These are phyloP conservation scores for Leishmania martiniquensis DNA, from an alignment of 208 protist species.

Conservation along the genomic window DNA sequence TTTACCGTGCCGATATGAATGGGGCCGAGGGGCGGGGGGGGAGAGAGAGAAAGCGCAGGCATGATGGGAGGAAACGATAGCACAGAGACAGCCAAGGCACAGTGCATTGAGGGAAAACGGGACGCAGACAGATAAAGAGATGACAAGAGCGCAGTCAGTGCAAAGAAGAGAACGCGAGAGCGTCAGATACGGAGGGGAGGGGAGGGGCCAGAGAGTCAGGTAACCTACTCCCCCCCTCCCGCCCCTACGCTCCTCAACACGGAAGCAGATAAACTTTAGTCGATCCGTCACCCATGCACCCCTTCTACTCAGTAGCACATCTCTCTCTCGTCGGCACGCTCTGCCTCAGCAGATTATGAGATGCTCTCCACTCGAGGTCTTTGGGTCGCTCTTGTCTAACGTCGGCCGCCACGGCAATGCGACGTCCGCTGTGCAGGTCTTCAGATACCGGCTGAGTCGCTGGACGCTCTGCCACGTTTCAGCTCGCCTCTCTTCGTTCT, in stretches of 20 bases:
- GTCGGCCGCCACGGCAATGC: background rate
- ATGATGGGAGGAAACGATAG: background rate
- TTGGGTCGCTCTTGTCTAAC: background rate
- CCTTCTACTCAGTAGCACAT: background rate
- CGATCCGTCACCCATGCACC: background rate
- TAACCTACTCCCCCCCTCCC: too few relatives aligned
- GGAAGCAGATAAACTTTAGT: background rate
- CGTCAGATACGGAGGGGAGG: background rate
- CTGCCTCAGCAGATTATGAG: background rate
- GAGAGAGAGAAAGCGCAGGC: too few relatives aligned
- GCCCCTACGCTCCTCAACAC: too few relatives aligned
- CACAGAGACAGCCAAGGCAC: background rate
- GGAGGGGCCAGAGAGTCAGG: background rate
- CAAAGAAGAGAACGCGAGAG: background rate
- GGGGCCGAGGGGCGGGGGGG: too few relatives aligned
- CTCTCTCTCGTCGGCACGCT: background rate
- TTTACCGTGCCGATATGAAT: too few relatives aligned
- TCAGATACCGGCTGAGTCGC: slow-evolving; percentile 33
- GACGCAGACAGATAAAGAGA: background rate
- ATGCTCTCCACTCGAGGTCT: background rate
- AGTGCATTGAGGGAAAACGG: background rate
- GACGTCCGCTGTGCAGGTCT: slow-evolving; percentile 12
- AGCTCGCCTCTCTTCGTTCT: slow-evolving; percentile 10
- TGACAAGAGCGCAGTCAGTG: background rate
- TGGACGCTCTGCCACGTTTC: slow-evolving; percentile 27